phyloP scores from a whole-genome alignment of 1,284 basidiomycete species.

The Neonothopanus nambi region DNA sequence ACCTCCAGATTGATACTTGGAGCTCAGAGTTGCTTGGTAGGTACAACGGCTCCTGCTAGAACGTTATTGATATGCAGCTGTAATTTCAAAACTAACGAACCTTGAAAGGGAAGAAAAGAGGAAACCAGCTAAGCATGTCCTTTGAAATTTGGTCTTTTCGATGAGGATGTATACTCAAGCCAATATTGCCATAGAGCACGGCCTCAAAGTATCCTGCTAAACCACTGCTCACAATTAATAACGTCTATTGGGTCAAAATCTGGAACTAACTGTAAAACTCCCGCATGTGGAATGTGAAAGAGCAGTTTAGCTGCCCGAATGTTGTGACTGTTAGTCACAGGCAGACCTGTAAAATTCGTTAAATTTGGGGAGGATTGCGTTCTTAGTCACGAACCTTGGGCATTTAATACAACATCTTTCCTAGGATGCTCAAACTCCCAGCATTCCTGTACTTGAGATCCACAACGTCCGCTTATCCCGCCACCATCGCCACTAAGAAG shows the following conservation, averaged over 20 bases:
- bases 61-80: background rate
- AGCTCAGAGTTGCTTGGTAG: constrained; percentile 91
- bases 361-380: constrained; percentile 11
- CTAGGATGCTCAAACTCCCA: constrained; percentile 98
- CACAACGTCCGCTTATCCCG: constrained; percentile 65
- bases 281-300: constrained; percentile 94
- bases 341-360: constrained; percentile 56
- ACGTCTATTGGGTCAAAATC: background rate
- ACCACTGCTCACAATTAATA: constrained; percentile 46
- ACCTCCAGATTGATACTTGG: constrained; percentile 92
- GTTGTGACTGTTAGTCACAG: constrained; percentile 88
- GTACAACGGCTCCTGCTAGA: constrained; percentile 82
- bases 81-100: constrained; percentile 37
- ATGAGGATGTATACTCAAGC: constrained; percentile 93
- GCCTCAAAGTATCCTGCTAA: constrained; percentile 98
- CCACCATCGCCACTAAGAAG: constrained; percentile 76
- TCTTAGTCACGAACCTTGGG: constrained; percentile 51
- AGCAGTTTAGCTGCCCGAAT: constrained; percentile 76
- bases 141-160: constrained; percentile 81
- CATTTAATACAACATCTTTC: constrained; percentile 73
- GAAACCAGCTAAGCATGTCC: constrained; percentile 99
- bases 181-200: constrained; percentile 85
- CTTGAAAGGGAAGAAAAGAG: constrained; percentile 92
- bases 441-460: constrained; percentile 87
- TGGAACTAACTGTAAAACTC: constrained; percentile 74